Conservation (phyloP, 2,329 filamentous ascomycete species). For the Ophiocordyceps robertsii region DNA sequence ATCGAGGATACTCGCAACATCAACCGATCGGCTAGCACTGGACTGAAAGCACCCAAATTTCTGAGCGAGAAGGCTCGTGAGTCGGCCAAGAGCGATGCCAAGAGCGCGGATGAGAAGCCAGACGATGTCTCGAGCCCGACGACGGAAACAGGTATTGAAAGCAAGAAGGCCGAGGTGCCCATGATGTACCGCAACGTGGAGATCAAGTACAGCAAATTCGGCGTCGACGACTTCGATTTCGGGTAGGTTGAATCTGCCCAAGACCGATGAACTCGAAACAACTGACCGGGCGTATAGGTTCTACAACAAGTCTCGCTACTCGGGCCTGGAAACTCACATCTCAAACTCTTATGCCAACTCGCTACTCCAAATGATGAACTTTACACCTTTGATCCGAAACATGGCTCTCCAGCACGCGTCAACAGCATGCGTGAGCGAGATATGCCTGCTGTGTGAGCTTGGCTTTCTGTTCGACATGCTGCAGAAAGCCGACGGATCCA, state of each 20-base stretch:
- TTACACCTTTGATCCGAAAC: conserved; percentile 79
- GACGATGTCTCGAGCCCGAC: conserved; percentile 52
- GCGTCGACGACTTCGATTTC: conserved; percentile 99
- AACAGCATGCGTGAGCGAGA: conserved; percentile 67
- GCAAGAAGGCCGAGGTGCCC: conserved; percentile 68
- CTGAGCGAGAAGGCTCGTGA: conserved; percentile 84
- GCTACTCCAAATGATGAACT: conserved; percentile 80
- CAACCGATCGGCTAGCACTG: conserved; percentile 45
- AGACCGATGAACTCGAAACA: background rate
- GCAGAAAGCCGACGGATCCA: conserved; percentile 84
- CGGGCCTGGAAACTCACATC: conserved; percentile 90
- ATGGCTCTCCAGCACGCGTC: conserved; percentile 80
- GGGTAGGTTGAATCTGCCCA: conserved; percentile 38
- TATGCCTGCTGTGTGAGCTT: conserved; percentile 83
- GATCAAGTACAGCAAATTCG: conserved; percentile 98
- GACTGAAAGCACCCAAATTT: conserved; percentile 71
- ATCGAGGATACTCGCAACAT: conserved; percentile 59
- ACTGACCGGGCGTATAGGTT: conserved; percentile 44
- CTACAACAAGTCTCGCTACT: conserved; percentile 87
- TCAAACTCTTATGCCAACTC: conserved; percentile 94
- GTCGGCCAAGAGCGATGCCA: conserved; percentile 30
- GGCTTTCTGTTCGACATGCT: conserved; percentile 97
- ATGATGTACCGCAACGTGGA: conserved; percentile 87
- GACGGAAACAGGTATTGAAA: conserved; percentile 56
- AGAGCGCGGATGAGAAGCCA: conserved; percentile 25